Percentiles rank a stretch among this genome's conserved stretches.
phyloP scores from a whole-genome alignment of 306 rosid genomes.

The Rosa rugosa region DNA sequence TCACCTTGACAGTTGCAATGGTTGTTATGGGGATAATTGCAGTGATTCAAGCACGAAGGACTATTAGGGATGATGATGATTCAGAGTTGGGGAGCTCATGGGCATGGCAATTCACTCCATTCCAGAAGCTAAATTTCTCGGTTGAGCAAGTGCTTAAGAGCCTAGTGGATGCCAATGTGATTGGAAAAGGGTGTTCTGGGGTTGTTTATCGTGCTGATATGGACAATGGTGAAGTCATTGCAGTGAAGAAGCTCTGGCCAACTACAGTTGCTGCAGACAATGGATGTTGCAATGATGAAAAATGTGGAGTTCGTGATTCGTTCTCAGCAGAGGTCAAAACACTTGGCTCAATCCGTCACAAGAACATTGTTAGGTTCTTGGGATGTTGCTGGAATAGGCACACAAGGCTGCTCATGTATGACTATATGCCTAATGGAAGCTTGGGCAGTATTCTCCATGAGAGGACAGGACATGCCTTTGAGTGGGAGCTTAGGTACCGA shows the following conservation, averaged over 20 bases:
- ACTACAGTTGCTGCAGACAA: slow-evolving; percentile 47
- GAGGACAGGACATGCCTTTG: slow-evolving; percentile 66
- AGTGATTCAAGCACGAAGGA: slow-evolving; percentile 65
- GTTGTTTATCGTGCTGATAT: slow-evolving; percentile 83
- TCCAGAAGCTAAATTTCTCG: slow-evolving; percentile 85
- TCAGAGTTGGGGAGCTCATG: slow-evolving; percentile 79
- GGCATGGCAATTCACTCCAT: slow-evolving; percentile 94
- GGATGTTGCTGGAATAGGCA: slow-evolving; percentile 80
- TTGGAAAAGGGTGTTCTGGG: slow-evolving; percentile 93
- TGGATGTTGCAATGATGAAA: slow-evolving; percentile 49
- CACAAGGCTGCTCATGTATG: slow-evolving; percentile 82
- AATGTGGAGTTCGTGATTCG: slow-evolving; percentile 71
- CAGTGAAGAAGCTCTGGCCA: slow-evolving; percentile 96
- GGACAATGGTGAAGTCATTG: slow-evolving; percentile 72
- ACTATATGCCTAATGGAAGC: slow-evolving; percentile 94
- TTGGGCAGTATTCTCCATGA: slow-evolving; percentile 82
- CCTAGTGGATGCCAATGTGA: slow-evolving; percentile 70
- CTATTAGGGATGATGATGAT: slow-evolving; percentile 55
- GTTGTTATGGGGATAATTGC: slow-evolving; percentile 71
- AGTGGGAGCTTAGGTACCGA: slow-evolving; percentile 89
- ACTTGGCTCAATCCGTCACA: slow-evolving; percentile 85
- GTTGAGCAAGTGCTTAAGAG: slow-evolving; percentile 70
- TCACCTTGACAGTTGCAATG: slow-evolving; percentile 66
- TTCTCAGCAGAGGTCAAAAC: slow-evolving; percentile 82
- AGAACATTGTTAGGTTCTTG: slow-evolving; percentile 87